Evolutionary conservation across 2,329 filamentous ascomycete species (phyloP), one percentile per base, ranked within the genome.

Genomic region (Talaromyces piceae): DNA sequence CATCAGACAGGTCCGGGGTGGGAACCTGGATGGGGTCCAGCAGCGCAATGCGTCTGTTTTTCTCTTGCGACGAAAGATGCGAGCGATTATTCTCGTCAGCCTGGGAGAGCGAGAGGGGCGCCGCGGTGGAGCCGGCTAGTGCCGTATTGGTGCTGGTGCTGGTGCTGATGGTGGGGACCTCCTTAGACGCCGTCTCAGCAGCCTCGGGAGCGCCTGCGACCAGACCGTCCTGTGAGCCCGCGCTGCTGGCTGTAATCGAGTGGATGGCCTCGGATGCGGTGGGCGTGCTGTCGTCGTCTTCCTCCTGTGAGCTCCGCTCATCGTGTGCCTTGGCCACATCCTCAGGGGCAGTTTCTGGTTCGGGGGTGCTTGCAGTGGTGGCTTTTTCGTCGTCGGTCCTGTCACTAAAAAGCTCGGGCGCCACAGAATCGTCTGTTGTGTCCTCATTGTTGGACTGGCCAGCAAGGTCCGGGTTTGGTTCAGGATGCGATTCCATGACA

Each of bases 21-120:
- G 63, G 63, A 13, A 69, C 66, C 47, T 68, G 67, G 48, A 87
- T 84, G 16, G 80, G 80, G 25, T 83, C 78, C 18, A 74, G 57
- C 51, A 62, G 57, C 50, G 62, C 62, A 56, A 59, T 67, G 45
- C 64, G 64, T 54, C 63, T 66, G 31, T 66, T 62, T 47, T 67
- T 68, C 33, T 37, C n/a, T 43, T 61, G 58, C 18, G 60, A 58
- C 54, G 41, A 18, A 58, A 56, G 27, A 58, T 43, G 20, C 13
- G 12, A 6, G 22, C 30, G 26, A 45, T 52, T 45, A 18, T 55
- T 61, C 59, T 41, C 57, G 54, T 45, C 51, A 48, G 31, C 54
- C 56, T 37, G 57, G 52, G 41, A 54, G 49, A 53, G 65, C 60
- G 55, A 60, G 55, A 44, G 57, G 50, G 45, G 49, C 31, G 44